Evolutionary conservation across 1,139 yeast genomes (phyloP).

Genomic region (Candida sanyaensis): DNA sequence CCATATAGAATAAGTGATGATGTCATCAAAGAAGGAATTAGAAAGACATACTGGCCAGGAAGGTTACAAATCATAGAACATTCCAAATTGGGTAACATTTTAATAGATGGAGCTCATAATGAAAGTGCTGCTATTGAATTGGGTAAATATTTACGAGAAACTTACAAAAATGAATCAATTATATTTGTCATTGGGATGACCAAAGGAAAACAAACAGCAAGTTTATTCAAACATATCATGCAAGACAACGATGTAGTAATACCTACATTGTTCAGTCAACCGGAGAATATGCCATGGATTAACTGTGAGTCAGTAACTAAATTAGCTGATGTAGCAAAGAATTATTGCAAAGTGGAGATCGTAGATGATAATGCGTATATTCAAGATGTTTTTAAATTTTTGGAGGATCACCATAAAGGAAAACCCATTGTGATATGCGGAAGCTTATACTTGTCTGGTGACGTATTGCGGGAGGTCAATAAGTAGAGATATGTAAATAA

Average conservation of each 20-base stretch:
- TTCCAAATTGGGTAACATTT: conserved; percentile 28
- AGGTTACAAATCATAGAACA: conserved; percentile 51
- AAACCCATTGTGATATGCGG: conserved; percentile 70
- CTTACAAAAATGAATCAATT: conserved; percentile 29
- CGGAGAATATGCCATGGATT: conserved; percentile 96
- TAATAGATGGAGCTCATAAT: conserved; percentile 94
- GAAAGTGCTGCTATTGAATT: conserved; percentile 77
- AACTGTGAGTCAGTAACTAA: conserved; percentile 40
- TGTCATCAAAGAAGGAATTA: conserved; percentile 52
- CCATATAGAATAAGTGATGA: conserved; percentile 25
- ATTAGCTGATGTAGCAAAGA: conserved; percentile 7
- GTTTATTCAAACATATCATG: conserved; percentile 55
- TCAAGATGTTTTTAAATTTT: conserved; percentile 19
- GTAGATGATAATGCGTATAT: conserved; percentile 17
- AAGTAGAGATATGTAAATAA: neutral
- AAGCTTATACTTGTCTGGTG: conserved; percentile 74
- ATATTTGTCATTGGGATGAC: conserved; percentile 77
- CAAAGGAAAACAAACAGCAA: conserved; percentile 61
- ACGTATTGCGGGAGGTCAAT: conserved; percentile 45
- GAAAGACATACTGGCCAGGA: conserved; percentile 59
- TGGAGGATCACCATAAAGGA: conserved; percentile 21
- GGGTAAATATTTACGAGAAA: conserved; percentile 29
- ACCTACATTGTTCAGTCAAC: conserved; percentile 62
- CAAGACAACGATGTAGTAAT: conserved; percentile 54
- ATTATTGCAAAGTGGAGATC: conserved; percentile 26